Evolutionary conservation across 139 green algal species (phyloP).

Genomic region (Tetraselmis striata): DNA sequence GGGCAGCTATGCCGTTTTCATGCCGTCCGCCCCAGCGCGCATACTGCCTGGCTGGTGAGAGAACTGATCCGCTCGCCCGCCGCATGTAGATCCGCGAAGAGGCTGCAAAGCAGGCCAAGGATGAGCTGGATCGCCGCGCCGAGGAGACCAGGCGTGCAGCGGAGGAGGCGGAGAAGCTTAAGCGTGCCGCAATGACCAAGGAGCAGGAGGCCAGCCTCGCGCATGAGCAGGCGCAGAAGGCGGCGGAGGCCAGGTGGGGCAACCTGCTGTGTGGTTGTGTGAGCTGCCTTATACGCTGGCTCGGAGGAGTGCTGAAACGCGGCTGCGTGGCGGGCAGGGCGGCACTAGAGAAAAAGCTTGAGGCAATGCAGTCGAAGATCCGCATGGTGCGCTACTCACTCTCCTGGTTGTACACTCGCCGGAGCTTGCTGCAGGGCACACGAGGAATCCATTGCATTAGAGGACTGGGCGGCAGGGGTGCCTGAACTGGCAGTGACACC

Average conservation of each 20-base stretch:
- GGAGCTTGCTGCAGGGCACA: too few species aligned
- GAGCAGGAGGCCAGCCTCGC: slow-evolving; percentile 3
- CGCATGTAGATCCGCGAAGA: not conserved
- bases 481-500: too few species aligned
- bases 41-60: too few species aligned
- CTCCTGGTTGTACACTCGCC: too few species aligned
- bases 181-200: not conserved
- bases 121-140: not conserved
- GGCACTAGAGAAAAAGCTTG: not conserved
- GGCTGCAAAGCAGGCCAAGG: not conserved
- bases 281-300: not conserved
- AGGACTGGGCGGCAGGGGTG: too few species aligned
- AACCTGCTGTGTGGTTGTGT: not conserved
- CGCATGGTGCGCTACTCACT: too few species aligned
- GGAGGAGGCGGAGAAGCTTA: not conserved
- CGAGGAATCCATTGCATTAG: too few species aligned
- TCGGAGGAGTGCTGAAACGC: too few species aligned
- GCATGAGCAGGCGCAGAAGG: not conserved
- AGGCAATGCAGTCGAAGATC: slow-evolving; percentile 2
- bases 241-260: not conserved
- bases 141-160: not conserved
- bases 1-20: too few species aligned
- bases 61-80: too few species aligned
- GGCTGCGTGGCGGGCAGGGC: not conserved
- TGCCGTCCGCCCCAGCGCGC: too few species aligned